Percentiles rank a stretch among this genome's conserved stretches.
phyloP scores from a whole-genome alignment of 1,284 basidiomycete genomes.

The Leccinum laetum region DNA sequence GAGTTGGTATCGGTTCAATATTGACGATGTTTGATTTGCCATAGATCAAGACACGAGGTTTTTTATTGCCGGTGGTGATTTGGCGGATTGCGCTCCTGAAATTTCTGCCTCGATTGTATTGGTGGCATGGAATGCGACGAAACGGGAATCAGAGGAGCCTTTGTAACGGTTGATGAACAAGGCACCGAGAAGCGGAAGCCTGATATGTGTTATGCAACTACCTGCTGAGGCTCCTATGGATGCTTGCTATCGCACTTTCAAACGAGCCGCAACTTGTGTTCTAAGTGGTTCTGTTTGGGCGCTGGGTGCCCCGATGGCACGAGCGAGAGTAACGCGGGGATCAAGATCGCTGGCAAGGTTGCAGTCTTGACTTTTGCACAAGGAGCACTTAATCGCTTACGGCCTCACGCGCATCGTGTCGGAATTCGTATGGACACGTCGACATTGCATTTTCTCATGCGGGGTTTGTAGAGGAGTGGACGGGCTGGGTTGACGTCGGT shows the following conservation, averaged over 20 bases:
- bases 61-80: not conserved
- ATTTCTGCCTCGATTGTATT: not conserved
- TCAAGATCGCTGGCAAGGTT: not conserved
- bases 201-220: not conserved
- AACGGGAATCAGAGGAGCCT: not conserved
- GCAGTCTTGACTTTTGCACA: not conserved
- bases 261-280: not conserved
- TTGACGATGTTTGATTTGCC: not conserved
- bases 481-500: not conserved
- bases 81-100: not conserved
- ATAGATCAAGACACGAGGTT: not conserved
- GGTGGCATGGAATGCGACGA: not conserved
- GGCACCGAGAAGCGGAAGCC: too few relatives aligned
- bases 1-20: not conserved
- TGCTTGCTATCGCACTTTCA: not conserved
- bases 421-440: not conserved
- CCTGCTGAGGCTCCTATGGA: not conserved
- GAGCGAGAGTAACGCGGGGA: not conserved
- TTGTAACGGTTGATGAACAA: not conserved
- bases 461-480: not conserved
- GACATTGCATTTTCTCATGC: not conserved
- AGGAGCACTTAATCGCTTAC: not conserved
- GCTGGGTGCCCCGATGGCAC: not conserved
- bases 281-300: not conserved
- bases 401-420: not conserved